Evolutionary conservation across 1,139 yeast species (phyloP), one percentile per base, ranked within the genome.

Genomic region (Yamadazyma taylorii): DNA sequence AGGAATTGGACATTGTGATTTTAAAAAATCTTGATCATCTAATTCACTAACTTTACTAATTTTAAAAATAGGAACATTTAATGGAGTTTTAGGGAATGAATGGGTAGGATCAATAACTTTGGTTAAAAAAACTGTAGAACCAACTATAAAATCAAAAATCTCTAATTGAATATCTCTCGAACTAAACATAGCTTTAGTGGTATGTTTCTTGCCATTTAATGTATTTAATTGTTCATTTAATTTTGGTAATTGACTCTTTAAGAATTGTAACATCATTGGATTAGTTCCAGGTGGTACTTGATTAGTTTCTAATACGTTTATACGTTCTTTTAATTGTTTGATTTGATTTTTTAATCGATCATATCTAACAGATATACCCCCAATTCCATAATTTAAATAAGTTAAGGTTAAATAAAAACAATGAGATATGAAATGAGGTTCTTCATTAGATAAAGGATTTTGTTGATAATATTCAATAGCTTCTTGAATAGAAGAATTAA

Each of bases 361-460:
- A 46, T 78, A 79, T 33, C 75, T 74, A 33, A 80, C 70, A 37
- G 73, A 64, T 0, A 85, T 64, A 34, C 97, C 97, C 24, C 95
- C 95, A 30, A 88, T 66, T 32, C 97, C 99, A 60, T 85, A 94
- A 49, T 92, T 90, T 39, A 88, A 64, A 56, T 84, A 89, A 0
- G 95, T 80, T 35, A 85, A 67, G 8, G 94, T 79, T 41, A 92
- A 61, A 55, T 75, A 92, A 60, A 89, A 94, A 51, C 95, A 84
- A 50, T 90, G 92, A 4, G 96, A 81, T 13, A 94, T 85, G 56
- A 92, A 92, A 52, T 92, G 92, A 5, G 87, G 67, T 12, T 52
- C 55, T 3, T 60, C 58, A 35, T 13, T 26, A n/a, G 28, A 24
- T 9, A 30, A 55, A 56, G 28, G 24, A 12, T 58, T 46, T 11